phyloP scores from a whole-genome alignment of 345 rosid genomes.

The Lumnitzera racemosa region DNA sequence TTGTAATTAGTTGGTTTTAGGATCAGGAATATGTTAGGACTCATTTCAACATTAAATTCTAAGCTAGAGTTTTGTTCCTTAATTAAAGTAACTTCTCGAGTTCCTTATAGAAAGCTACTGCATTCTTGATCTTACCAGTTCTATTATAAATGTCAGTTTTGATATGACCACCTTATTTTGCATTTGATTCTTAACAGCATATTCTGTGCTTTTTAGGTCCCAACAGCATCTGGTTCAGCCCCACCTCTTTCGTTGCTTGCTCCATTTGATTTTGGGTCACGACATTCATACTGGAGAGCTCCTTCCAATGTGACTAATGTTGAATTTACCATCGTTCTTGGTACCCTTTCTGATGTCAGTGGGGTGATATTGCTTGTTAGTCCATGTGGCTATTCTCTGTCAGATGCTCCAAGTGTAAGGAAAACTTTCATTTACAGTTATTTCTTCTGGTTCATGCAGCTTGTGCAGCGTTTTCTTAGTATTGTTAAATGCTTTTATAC shows the following conservation, averaged over 20 bases:
- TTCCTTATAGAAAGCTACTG: not conserved
- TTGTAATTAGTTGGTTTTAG: too few relatives aligned
- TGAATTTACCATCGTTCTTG: conserved; percentile 66
- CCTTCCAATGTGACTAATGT: conserved; percentile 48
- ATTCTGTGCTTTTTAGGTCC: conserved; percentile 47
- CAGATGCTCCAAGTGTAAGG: conserved; percentile 77
- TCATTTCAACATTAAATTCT: too few relatives aligned
- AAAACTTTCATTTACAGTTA: not conserved
- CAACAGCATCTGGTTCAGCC: conserved; percentile 81
- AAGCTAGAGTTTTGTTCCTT: too few relatives aligned
- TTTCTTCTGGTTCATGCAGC: not conserved
- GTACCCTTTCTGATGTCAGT: conserved; percentile 68
- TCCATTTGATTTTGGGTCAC: conserved; percentile 51
- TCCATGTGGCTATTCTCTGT: conserved; percentile 86
- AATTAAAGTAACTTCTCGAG: not conserved
- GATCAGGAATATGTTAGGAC: too few relatives aligned
- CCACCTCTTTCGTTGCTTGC: conserved; percentile 66
- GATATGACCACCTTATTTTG: not conserved
- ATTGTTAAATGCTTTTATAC: too few relatives aligned
- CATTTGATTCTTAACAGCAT: not conserved
- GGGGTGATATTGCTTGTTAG: conserved; percentile 77
- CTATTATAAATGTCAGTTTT: not conserved
- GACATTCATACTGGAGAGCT: conserved; percentile 77
- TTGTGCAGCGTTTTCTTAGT: too few relatives aligned
- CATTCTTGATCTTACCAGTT: not conserved